These are phyloP conservation scores for Orbilia blumenaviensis DNA, from an alignment of 2,329 filamentous ascomycete species.

Conservation along the genomic window DNA sequence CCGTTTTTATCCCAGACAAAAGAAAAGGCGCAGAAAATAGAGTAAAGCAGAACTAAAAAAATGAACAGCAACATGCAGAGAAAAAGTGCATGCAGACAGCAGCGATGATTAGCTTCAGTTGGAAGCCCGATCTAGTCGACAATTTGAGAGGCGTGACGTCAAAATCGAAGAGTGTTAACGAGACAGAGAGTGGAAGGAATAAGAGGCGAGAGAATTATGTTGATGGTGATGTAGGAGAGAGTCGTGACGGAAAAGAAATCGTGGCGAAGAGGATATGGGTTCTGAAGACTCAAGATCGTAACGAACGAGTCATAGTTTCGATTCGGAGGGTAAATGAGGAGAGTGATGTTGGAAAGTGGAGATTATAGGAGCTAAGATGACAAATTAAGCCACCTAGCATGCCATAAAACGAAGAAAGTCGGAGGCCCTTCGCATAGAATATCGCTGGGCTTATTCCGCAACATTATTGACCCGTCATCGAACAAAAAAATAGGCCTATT, in stretches of 20 bases:
- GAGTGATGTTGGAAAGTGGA: no score
- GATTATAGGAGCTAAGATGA: no score
- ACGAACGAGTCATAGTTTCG: not conserved
- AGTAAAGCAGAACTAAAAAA: not conserved
- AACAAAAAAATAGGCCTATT: no score
- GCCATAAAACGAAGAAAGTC: no score
- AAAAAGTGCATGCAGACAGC: not conserved
- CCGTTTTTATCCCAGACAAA: not conserved
- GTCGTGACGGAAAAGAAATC: not conserved
- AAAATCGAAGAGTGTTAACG: no score
- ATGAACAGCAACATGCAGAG: not conserved
- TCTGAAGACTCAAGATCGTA: not conserved
- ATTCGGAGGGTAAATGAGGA: not conserved
- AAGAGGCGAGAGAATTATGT: not conserved
- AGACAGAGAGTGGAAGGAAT: not conserved
- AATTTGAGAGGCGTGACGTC: no score
- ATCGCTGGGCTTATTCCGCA: not conserved
- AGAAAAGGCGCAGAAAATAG: not conserved
- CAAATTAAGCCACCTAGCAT: no score
- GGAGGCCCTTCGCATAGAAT: not conserved
- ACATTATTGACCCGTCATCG: no score
- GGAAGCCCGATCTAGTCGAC: not conserved
- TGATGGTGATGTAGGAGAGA: not conserved
- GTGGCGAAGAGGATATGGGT: no score
- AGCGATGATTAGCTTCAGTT: not conserved